Percentiles rank a stretch among this genome's conserved stretches.
Evolutionary conservation across 306 rosid genomes (phyloP).

Genomic region (Lablab purpureus): DNA sequence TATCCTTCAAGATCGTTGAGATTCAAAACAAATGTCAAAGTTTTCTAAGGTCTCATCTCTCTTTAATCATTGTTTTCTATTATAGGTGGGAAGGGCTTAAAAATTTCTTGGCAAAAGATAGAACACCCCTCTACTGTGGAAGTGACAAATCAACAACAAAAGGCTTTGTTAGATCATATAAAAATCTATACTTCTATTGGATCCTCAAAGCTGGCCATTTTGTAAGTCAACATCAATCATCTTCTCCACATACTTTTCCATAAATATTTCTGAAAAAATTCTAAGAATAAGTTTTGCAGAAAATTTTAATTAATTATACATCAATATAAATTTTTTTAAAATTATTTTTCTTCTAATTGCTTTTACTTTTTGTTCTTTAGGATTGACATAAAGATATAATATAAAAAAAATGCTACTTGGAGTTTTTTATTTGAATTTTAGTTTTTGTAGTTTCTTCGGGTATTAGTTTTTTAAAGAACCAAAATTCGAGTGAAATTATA

Average conservation of each 20-base stretch:
- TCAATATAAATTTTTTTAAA: neutral
- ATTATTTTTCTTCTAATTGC: neutral
- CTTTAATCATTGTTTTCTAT: neutral
- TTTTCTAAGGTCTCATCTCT: neutral
- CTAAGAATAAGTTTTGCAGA: too few species aligned
- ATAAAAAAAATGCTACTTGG: too few species aligned
- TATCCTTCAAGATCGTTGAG: slow-evolving; percentile 10
- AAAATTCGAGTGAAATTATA: too few species aligned
- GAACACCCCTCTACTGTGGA: slow-evolving; percentile 74
- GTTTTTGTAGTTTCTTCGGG: too few species aligned
- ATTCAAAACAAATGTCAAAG: neutral
- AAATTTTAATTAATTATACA: too few species aligned
- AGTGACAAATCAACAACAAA: slow-evolving; percentile 54
- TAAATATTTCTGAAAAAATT: too few species aligned
- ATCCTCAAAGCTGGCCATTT: slow-evolving; percentile 96
- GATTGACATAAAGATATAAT: too few species aligned
- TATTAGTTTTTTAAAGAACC: too few species aligned
- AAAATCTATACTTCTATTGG: slow-evolving; percentile 89
- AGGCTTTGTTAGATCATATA: slow-evolving; percentile 71
- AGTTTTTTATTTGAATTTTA: too few species aligned
- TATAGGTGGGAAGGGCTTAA: slow-evolving; percentile 84
- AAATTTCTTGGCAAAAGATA: slow-evolving; percentile 56
- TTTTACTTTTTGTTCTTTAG: too few species aligned
- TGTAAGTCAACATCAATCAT: slow-evolving; percentile 67
- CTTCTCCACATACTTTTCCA: slow-evolving; percentile 22